These are phyloP conservation scores for Schizosaccharomyces japonicus DNA, from an alignment of 805 yeast species.

Conservation along the genomic window DNA sequence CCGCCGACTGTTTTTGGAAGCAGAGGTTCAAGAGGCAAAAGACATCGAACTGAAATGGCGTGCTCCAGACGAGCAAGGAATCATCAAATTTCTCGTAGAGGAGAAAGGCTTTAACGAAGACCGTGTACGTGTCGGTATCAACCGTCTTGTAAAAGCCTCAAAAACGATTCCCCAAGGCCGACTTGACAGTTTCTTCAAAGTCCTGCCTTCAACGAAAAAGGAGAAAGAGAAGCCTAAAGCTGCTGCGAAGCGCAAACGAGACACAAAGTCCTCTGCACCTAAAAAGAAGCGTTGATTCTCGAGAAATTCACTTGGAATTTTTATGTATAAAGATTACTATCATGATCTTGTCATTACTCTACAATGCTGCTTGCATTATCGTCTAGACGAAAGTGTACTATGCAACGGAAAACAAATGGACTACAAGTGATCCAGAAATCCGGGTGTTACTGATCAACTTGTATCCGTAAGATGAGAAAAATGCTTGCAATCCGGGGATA, in stretches of 20 bases:
- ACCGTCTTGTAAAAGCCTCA: constrained; percentile 57
- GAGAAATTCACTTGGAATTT: neutral
- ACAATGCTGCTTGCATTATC: no score
- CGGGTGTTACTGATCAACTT: no score
- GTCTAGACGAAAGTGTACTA: no score
- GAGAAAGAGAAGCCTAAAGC: neutral
- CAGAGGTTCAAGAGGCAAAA: constrained; percentile 46
- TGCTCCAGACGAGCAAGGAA: constrained; percentile 68
- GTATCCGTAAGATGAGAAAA: no score
- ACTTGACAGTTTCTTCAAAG: constrained; percentile 57
- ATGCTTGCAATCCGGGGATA: no score
- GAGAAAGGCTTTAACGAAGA: constrained; percentile 87
- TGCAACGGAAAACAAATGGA: no score
- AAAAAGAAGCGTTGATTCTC: neutral
- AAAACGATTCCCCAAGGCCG: constrained; percentile 78
- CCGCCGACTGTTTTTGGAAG: constrained; percentile 54
- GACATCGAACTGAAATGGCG: constrained; percentile 59
- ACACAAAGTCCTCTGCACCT: neutral
- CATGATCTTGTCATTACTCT: neutral
- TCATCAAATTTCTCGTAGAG: constrained; percentile 57
- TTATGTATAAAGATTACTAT: neutral
- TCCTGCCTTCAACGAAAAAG: neutral
- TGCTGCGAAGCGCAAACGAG: neutral
- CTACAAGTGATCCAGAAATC: no score
- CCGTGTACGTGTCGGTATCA: constrained; percentile 68